Percentiles rank a stretch among this genome's conserved stretches.
Conservation (phyloP, 352 stramenopile genomes). For the Pythium grandisporangium region DNA sequence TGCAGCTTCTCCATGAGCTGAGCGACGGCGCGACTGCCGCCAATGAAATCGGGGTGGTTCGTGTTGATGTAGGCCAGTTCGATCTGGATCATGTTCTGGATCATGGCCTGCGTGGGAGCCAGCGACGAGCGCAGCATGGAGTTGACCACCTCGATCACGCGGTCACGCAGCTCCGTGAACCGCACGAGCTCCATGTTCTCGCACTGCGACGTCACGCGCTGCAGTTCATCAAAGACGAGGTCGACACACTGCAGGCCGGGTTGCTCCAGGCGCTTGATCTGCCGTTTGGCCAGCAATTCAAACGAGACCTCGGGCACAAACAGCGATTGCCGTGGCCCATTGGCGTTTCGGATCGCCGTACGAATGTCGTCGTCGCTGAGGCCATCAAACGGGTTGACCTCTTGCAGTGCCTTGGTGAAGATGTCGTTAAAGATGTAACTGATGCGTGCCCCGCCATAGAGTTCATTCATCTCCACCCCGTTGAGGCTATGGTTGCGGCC, state of each 20-base stretch:
- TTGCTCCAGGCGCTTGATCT: slow-evolving; percentile 96
- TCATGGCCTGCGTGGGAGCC: slow-evolving; percentile 87
- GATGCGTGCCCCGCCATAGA: slow-evolving; percentile 97
- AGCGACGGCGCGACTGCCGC: slow-evolving; percentile 91
- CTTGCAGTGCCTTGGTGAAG: slow-evolving; percentile 82
- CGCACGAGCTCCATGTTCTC: slow-evolving; percentile 94
- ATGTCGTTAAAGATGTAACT: slow-evolving; percentile 99
- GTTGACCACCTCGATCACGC: slow-evolving; percentile 94
- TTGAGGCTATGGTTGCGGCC: slow-evolving; percentile 78
- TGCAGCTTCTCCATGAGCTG: slow-evolving; percentile 94
- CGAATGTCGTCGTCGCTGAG: slow-evolving; percentile 98
- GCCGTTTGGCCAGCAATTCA: slow-evolving; percentile 95
- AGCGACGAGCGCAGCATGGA: slow-evolving; percentile 77
- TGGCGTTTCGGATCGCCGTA: slow-evolving; percentile 98
- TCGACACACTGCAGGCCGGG: slow-evolving; percentile 96
- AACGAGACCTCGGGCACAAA: slow-evolving; percentile 99
- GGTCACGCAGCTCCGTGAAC: slow-evolving; percentile 93
- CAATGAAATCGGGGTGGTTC: slow-evolving; percentile 99
- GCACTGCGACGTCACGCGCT: slow-evolving; percentile 91
- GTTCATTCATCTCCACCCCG: slow-evolving; percentile 79
- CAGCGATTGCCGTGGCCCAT: slow-evolving; percentile 94
- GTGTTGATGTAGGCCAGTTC: slow-evolving; percentile 99
- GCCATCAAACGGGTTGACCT: slow-evolving; percentile 95
- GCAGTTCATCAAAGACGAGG: slow-evolving; percentile 98
- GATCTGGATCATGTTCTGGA: slow-evolving; percentile 98